Conservation (phyloP, 2,329 filamentous ascomycete species). For the Boeremia lycopersici region DNA sequence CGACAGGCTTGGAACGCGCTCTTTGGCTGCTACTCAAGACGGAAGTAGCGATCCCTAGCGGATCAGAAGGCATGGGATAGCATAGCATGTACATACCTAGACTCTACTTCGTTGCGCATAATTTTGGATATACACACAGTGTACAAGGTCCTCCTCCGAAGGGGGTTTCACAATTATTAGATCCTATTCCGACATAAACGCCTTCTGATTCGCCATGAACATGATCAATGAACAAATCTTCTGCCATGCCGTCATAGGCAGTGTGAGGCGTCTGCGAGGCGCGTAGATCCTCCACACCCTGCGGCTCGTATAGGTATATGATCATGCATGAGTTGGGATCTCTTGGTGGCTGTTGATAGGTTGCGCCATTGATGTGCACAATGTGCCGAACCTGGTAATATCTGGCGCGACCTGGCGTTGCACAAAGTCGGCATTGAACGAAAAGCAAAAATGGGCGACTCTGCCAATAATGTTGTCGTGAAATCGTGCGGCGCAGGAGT, state of each 20-base stretch:
- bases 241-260: background rate
- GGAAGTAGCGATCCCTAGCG: background rate
- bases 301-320: background rate
- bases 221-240: background rate
- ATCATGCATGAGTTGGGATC: background rate
- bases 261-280: slow-evolving; percentile 14
- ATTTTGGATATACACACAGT: slow-evolving; percentile 2
- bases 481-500: background rate
- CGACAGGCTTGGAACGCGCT: slow-evolving; percentile 4
- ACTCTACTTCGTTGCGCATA: background rate
- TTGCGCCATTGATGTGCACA: slow-evolving; percentile 1
- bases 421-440: background rate
- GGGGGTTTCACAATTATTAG: too few relatives aligned
- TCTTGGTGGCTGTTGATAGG: background rate
- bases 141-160: background rate
- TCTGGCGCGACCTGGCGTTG: background rate
- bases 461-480: background rate
- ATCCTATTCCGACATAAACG: too few relatives aligned
- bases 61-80: background rate
- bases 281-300: slow-evolving; percentile 13
- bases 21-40: slow-evolving; percentile 7
- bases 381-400: background rate
- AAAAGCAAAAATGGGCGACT: background rate
- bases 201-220: too few relatives aligned
- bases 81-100: background rate